Conservation (phyloP, 805 yeast species). For the Teunomyces barrocoloradensis region DNA sequence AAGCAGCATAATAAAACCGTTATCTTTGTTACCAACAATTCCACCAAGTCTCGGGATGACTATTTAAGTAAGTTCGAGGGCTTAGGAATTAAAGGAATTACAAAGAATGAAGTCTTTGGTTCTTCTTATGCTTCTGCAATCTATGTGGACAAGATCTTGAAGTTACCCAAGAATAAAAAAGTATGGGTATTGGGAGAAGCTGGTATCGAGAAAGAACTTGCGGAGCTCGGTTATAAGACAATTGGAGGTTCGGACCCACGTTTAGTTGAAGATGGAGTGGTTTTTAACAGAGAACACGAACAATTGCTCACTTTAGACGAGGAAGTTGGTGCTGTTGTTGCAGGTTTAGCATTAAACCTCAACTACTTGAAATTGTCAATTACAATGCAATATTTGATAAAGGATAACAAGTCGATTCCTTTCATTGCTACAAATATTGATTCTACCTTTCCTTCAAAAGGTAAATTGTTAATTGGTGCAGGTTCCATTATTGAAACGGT, state of each 20-base stretch:
- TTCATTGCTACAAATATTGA: constrained; percentile 94
- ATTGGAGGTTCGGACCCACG: constrained; percentile 81
- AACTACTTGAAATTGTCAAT: constrained; percentile 81
- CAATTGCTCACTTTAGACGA: constrained; percentile 62
- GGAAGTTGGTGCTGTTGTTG: constrained; percentile 81
- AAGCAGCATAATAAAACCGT: constrained; percentile 57
- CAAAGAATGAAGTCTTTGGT: constrained; percentile 76
- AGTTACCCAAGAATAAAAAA: constrained; percentile 71
- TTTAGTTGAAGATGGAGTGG: constrained; percentile 42
- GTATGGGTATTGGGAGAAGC: constrained; percentile 87
- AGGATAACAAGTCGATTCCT: constrained; percentile 52
- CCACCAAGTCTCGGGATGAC: constrained; percentile 81
- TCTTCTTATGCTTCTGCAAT: constrained; percentile 91
- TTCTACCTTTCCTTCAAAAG: constrained; percentile 90
- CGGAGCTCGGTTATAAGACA: constrained; percentile 67
- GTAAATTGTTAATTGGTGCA: constrained; percentile 87
- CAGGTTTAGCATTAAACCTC: constrained; percentile 75
- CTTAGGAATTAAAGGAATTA: constrained; percentile 47
- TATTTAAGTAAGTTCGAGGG: constrained; percentile 74
- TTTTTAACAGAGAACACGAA: constrained; percentile 55
- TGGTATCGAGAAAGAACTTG: constrained; percentile 81
- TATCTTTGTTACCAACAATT: constrained; percentile 92
- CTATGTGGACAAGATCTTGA: constrained; percentile 71
- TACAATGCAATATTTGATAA: constrained; percentile 75
- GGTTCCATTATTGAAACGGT: constrained; percentile 85